phyloP scores from a whole-genome alignment of 176 grass and related monocot species.

The Hyparrhenia diplandra region DNA sequence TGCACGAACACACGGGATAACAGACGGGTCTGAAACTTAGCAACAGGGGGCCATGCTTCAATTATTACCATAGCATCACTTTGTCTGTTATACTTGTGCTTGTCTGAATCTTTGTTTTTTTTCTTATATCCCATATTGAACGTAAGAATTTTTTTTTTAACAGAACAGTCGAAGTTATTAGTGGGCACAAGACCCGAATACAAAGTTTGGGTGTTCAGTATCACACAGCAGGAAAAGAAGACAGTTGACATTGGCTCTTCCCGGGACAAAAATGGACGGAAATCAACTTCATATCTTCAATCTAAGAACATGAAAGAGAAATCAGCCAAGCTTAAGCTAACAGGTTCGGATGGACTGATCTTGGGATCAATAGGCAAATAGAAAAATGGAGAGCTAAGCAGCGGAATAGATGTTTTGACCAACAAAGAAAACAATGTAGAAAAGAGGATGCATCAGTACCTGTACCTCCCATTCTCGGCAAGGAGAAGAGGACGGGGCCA shows the following conservation, averaged over 20 bases:
- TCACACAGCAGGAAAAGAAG: not conserved
- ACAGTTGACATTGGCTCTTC: not conserved
- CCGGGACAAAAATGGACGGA: not conserved
- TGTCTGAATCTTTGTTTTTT: conserved; percentile 30
- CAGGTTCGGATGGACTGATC: not conserved
- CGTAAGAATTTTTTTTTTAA: not conserved
- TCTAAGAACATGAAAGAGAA: not conserved
- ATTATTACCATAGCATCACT: conserved; percentile 35
- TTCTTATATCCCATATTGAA: not conserved
- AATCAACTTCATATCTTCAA: not conserved
- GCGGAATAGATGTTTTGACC: too few species aligned
- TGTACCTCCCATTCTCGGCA: too few species aligned
- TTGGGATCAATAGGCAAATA: too few species aligned
- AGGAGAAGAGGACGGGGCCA: too few species aligned
- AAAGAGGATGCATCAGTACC: too few species aligned
- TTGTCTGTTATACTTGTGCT: conserved; percentile 32
- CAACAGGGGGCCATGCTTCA: conserved; percentile 10
- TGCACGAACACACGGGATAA: conserved; percentile 43
- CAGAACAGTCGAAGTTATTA: not conserved
- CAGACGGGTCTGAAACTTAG: conserved; percentile 34
- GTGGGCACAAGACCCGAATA: not conserved
- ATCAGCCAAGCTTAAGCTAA: not conserved
- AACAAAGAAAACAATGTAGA: too few species aligned
- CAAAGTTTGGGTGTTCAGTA: not conserved
- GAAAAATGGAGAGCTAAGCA: too few species aligned